Evolutionary conservation across 305 asterid species (phyloP).

Genomic region (Solanum hybrid): DNA sequence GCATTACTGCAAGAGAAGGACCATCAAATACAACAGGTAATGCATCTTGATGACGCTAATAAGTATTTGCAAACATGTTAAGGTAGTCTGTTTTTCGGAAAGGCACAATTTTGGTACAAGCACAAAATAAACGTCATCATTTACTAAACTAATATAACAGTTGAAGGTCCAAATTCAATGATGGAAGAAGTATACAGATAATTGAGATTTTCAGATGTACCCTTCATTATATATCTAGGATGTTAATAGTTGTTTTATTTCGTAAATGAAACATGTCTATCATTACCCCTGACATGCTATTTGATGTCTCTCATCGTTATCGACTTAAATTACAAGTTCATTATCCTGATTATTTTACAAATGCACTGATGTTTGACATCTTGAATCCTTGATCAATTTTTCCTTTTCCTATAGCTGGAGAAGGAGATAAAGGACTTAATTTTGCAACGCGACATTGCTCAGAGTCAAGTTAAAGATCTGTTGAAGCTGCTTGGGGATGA

Average conservation of each 20-base stretch:
- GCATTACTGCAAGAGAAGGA: slow-evolving; percentile 46
- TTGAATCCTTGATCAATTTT: background rate
- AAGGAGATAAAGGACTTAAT: slow-evolving; percentile 62
- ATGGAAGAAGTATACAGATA: background rate
- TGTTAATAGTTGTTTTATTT: background rate
- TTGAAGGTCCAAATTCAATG: background rate
- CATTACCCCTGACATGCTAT: background rate
- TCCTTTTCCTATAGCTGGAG: slow-evolving; percentile 51
- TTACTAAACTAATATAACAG: background rate
- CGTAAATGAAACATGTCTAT: background rate
- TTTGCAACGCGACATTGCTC: slow-evolving; percentile 76
- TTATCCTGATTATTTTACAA: background rate
- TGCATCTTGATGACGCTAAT: background rate
- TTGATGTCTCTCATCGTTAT: background rate
- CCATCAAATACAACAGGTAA: slow-evolving; percentile 48
- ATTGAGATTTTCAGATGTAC: background rate
- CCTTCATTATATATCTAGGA: background rate
- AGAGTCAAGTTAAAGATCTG: slow-evolving; percentile 68
- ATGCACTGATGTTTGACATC: background rate
- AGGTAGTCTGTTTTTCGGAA: background rate
- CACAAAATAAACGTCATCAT: background rate
- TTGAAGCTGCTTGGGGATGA: slow-evolving; percentile 48
- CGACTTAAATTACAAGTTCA: background rate
- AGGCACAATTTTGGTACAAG: background rate
- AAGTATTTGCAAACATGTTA: background rate